Base-by-base conservation (phyloP, 768 basidiomycete genomes). In the Lactifluus volemus region DNA sequence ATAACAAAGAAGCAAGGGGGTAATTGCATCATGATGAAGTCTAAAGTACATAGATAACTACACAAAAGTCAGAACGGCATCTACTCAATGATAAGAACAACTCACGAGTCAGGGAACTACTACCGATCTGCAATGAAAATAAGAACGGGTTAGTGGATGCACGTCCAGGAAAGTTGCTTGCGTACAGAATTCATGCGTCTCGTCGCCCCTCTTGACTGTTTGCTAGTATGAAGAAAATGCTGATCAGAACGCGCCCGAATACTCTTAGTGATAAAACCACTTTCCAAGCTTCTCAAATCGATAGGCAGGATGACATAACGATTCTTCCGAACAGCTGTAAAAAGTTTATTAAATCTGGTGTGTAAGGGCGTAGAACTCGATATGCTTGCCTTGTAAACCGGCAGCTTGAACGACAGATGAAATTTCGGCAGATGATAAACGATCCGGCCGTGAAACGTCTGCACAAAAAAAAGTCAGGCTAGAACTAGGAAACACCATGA, bases 201-300 rank as follows among this genome's bases (percentile, higher is more conserved):
- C 96, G 77, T 98, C 92, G 45, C 84, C 83, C 68, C 90, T 83
- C 80, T 98, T 98, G 84, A 98, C 92, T 38, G 87, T 90, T 88
- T 93, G 88, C 94, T 97, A 78, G 72, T 66, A 41, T 34, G 36
- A 48, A 53, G 38, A 17, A 42, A 17, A 17, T 42, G 34, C 4
- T 47, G 32, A 47, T 61, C n/a, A 63, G 38, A 53, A 49, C 68
- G 55, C 52, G 67, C 53, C 71, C 70, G 55, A 53, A 39, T 14
- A 65, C 67, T 44, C 59, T 64, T 65, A 44, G 69, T 75, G 81
- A 80, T 79, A 70, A 82, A 66, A 36, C 90, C 67, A 96, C 94
- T 82, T 98, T 98, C 95, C 95, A 99, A 71, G 94, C 94, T 74
- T 98, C 72, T 99, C 97, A 69, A 99, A 98, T 99, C 97, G 14